phyloP scores from a whole-genome alignment of 371 early-diverging fungal genomes.

The Zancudomyces culisetae region DNA sequence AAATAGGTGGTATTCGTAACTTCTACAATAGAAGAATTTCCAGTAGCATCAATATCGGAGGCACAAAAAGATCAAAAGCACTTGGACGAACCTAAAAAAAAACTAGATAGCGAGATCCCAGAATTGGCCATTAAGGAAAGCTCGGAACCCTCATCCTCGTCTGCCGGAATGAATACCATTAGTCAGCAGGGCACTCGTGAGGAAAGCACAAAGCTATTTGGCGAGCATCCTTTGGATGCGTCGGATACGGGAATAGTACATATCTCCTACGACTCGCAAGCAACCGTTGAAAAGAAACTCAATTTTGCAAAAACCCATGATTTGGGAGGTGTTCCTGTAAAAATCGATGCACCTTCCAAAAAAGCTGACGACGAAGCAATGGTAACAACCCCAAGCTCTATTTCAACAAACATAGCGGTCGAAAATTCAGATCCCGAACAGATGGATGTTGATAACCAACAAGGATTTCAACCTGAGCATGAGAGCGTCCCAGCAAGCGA shows the following conservation, averaged over 20 bases:
- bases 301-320: not conserved
- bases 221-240: slow-evolving; percentile 16
- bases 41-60: not conserved
- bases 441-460: not conserved
- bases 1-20: slow-evolving; percentile 16
- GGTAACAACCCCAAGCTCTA: no score
- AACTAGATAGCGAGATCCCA: not conserved
- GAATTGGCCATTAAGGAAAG: not conserved
- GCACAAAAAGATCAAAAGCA: not conserved
- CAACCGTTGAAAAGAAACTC: not conserved
- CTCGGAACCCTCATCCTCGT: not conserved
- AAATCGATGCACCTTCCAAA: not conserved
- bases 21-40: slow-evolving; percentile 21
- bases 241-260: slow-evolving; percentile 23
- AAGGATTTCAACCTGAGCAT: not conserved
- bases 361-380: no score
- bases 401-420: no score
- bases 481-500: not conserved
- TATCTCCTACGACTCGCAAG: not conserved
- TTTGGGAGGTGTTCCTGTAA: not conserved
- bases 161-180: not conserved
- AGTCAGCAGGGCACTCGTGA: not conserved
- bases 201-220: not conserved
- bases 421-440: no score
- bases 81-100: no score